These are phyloP conservation scores for Beta corolliflora DNA, from an alignment of 179 eudicot species.

Conservation along the genomic window DNA sequence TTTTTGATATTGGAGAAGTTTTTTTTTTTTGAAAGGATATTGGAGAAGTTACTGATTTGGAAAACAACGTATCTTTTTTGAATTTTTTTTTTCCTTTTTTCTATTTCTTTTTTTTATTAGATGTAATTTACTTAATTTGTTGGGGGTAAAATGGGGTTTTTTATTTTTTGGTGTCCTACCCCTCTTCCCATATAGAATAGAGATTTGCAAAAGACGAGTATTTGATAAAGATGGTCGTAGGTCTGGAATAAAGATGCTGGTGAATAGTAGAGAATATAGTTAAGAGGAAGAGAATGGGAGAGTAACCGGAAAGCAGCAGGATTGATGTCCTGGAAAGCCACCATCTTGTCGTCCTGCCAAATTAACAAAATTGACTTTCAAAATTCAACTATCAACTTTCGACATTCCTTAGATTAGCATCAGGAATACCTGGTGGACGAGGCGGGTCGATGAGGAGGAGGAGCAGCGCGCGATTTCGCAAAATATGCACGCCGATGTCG, in stretches of 20 bases:
- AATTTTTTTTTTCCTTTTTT: too few relatives aligned
- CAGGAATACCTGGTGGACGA: slow-evolving; percentile 56
- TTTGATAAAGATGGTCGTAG: too few relatives aligned
- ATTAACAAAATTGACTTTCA: background rate
- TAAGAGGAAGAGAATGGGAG: background rate
- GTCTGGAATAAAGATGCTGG: too few relatives aligned
- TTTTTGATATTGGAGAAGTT: too few relatives aligned
- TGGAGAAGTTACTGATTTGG: too few relatives aligned
- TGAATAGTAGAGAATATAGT: too few relatives aligned
- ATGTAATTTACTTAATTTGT: too few relatives aligned
- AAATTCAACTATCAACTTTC: too few relatives aligned
- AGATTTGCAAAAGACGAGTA: background rate
- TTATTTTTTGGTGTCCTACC: rapidly evolving
- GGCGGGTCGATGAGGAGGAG: slow-evolving; percentile 43
- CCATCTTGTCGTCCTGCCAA: slow-evolving; percentile 75
- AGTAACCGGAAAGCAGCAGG: slow-evolving; percentile 76
- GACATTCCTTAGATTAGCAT: background rate
- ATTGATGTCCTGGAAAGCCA: slow-evolving; percentile 80
- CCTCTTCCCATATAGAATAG: background rate
- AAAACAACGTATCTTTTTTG: too few relatives aligned
- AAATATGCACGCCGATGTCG: slow-evolving; percentile 59
- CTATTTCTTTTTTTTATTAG: too few relatives aligned
- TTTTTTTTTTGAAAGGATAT: too few relatives aligned
- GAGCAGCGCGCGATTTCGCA: slow-evolving; percentile 73
- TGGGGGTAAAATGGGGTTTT: too few relatives aligned